Evolutionary conservation across 73 alveolate species (phyloP).

Genomic region (Paramecium sexaurelia): DNA sequence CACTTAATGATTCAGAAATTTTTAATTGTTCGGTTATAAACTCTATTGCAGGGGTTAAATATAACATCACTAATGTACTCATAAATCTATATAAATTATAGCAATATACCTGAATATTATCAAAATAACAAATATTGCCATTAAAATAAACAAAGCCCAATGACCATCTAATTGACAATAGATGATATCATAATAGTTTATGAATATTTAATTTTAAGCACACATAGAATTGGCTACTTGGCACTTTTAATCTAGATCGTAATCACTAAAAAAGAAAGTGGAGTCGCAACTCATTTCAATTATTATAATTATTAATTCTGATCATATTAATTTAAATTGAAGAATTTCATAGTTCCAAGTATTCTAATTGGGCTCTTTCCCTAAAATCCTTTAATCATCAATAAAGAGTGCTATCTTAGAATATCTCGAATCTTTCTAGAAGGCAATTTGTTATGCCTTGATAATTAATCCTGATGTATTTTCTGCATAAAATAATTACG

Average conservation of each 20-base stretch:
- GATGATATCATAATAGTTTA: background rate
- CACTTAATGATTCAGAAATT: constrained; percentile 73
- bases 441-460: background rate
- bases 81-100: background rate
- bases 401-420: background rate
- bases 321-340: background rate
- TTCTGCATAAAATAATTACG: constrained; percentile 43
- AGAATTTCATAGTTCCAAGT: background rate
- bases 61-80: background rate
- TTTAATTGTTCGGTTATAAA: constrained; percentile 63
- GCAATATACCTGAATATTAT: background rate
- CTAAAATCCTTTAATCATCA: background rate
- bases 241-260: background rate
- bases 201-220: background rate
- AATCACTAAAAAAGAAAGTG: no score
- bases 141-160: background rate
- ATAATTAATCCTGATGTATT: constrained; percentile 5
- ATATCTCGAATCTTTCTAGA: constrained; percentile 55
- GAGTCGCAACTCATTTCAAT: no score
- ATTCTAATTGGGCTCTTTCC: background rate
- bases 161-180: background rate
- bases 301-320: no score
- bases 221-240: background rate
- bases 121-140: background rate
- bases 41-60: constrained; percentile 40